Base-by-base conservation (phyloP, 129 eudicot species). In the Artemisia annua region DNA sequence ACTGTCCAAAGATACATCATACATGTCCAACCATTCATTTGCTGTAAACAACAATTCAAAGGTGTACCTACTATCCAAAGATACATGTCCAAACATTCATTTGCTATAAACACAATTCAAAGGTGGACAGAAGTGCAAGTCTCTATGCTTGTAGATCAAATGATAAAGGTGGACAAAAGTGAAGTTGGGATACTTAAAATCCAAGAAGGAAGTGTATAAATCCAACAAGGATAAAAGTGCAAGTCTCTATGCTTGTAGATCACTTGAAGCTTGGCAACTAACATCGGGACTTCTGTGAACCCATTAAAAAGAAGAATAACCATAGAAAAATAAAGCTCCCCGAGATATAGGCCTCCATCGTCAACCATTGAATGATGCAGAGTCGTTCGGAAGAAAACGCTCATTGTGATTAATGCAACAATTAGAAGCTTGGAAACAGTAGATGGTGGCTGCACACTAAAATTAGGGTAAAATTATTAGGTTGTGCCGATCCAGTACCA, bases 141-240 rank as follows among this genome's bases (percentile, higher is more conserved):
- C n/a, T n/a, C n/a, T n/a, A n/a, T n/a, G n/a, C n/a, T n/a, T n/a
- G n/a, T n/a, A n/a, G n/a, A n/a, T n/a, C n/a, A n/a, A n/a, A n/a
- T n/a, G n/a, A n/a, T n/a, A n/a, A n/a, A n/a, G n/a, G n/a, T n/a
- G n/a, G n/a, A n/a, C n/a, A n/a, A n/a, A n/a, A n/a, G n/a, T n/a
- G n/a, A n/a, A n/a, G 92, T 88, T 60, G 99, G 99, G 72, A 94
- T 83, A 60, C 99, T 94, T 82, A 94, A 79, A 63, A 78, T 73
- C 99, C 99, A 94, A 63, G 99, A 90, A 75, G 99, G 99, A 71
- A 94, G 81, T 60, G 99, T 87, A 69, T 90, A 94, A 39, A 79
- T 89, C 99, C 99, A 94, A 72, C 87, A 81, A 63, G 99, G 99
- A 70, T n/a, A n/a, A n/a, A n/a, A n/a, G n/a, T n/a, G n/a, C n/a